Evolutionary conservation across 768 basidiomycete genomes (phyloP), one percentile per base, ranked within the genome.

Genomic region (Kwoniella heveanensis): DNA sequence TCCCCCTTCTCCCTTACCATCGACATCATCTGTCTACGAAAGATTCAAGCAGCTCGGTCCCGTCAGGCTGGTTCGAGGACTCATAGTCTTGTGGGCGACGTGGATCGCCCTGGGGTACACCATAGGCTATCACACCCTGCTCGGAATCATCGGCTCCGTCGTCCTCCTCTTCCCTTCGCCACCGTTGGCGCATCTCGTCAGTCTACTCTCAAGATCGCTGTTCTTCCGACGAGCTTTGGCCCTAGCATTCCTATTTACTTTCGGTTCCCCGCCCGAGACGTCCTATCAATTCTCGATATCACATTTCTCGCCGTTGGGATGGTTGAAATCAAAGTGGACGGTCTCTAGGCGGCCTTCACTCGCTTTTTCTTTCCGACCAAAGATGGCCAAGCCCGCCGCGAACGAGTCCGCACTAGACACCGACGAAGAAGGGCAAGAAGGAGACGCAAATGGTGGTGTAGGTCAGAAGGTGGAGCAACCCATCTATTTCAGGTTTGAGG

Each of bases 401-500:
- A 47, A 80, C 83, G 56, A 71, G 1, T 54, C 22, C 27, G 46
- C 21, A 22, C 10, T 26, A 65, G 78, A 24, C 63, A 64, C 54
- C 37, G 60, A 61, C 32, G 49, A 62, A 49, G 47, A 37, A n/a
- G 64, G 26, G 13, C 54, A 15, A 25, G 39, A 46, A 0, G 67
- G 62, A n/a, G 65, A 65, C 19, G 39, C 8, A 19, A 19, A 44
- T 9, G 39, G 19, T 44, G 39, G 39, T 10, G 39, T 44, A 44
- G 39, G 39, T 17, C 52, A 54, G 25, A 58, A 66, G 54, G 52
- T 63, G 12, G 63, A 63, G 26, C 64, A 74, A 13, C 78, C 79
- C 10, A 68, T 80, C 1, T 77, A 77, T 54, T 93, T 94, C 82
- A 84, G 90, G 51, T 94, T 94, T 74, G 91, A 88, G n/a, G 81